A percentile compares a stretch with the other conserved stretches of the same genome.
Conservation (phyloP, 2,329 filamentous ascomycete genomes). For the Eutypella sp. region DNA sequence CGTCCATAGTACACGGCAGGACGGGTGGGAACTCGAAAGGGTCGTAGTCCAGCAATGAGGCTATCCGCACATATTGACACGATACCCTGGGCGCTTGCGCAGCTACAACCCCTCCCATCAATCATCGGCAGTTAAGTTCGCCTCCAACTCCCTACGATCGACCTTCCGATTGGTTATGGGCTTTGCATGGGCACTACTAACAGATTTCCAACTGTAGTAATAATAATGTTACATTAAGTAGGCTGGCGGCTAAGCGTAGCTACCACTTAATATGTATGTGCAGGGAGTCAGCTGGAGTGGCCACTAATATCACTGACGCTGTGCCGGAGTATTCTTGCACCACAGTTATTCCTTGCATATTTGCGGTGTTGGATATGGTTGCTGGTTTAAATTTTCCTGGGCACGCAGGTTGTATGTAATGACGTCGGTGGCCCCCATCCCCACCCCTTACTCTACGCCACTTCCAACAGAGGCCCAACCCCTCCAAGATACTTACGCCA, state of each 20-base stretch:
- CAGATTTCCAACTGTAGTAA: neutral
- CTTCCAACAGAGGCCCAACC: neutral
- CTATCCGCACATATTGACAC: neutral
- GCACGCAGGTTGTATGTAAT: too few relatives aligned
- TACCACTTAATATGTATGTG: neutral
- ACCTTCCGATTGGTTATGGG: neutral
- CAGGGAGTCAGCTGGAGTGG: neutral
- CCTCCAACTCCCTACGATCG: neutral
- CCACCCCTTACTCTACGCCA: neutral
- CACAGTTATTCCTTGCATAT: neutral
- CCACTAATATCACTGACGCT: neutral
- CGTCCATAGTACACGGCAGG: neutral
- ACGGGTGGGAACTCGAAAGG: neutral
- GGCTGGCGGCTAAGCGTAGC: neutral
- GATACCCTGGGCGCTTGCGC: neutral
- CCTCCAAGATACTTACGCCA: neutral
- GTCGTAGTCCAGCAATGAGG: neutral
- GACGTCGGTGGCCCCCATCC: neutral
- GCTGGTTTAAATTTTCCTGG: too few relatives aligned
- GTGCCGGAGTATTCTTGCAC: neutral
- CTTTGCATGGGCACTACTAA: neutral
- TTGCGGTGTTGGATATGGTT: neutral
- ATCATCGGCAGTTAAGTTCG: neutral
- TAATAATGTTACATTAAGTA: neutral
- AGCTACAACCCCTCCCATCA: neutral